Conservation (phyloP, 352 stramenopile genomes). For the Phytophthora uliginosa region DNA sequence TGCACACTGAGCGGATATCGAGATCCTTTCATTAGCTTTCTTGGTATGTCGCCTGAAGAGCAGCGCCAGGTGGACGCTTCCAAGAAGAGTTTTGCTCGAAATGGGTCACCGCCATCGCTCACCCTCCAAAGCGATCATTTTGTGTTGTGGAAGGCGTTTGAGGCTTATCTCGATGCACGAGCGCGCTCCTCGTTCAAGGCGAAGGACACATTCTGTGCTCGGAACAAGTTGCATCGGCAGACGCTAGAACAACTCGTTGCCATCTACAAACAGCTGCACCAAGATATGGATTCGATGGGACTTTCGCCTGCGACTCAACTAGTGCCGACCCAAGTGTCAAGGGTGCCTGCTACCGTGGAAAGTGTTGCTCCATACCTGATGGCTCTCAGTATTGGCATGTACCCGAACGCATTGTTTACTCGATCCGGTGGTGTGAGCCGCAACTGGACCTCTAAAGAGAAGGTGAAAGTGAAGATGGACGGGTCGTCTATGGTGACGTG, state of each 20-base stretch:
- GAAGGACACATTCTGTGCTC: constrained; percentile 62
- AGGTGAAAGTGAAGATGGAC: constrained; percentile 84
- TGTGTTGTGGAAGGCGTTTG: constrained; percentile 72
- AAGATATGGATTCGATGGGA: constrained; percentile 67
- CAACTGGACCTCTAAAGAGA: constrained; percentile 86
- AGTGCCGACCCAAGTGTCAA: constrained; percentile 16
- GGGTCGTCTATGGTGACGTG: constrained; percentile 64
- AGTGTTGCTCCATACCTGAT: constrained; percentile 70
- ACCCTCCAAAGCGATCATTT: constrained; percentile 79
- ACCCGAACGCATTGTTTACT: constrained; percentile 78
- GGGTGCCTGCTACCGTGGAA: constrained; percentile 26
- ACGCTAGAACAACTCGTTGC: constrained; percentile 74
- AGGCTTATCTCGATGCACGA: constrained; percentile 60
- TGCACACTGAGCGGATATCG: constrained; percentile 82
- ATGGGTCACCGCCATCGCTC: constrained; percentile 45
- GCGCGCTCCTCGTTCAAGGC: constrained; percentile 47
- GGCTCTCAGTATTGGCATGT: constrained; percentile 75
- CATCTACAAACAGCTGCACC: constrained; percentile 75
- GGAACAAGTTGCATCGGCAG: constrained; percentile 70
- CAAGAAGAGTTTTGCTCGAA: constrained; percentile 63
- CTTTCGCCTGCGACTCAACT: constrained; percentile 64
- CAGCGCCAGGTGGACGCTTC: constrained; percentile 61
- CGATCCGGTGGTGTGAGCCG: constrained; percentile 44
- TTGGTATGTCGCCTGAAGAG: constrained; percentile 74
- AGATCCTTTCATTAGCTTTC: constrained; percentile 79